A percentile compares a stretch with the other conserved stretches of the same genome.
Evolutionary conservation across 2,329 filamentous ascomycete genomes (phyloP).

Genomic region (Cordyceps sp.): DNA sequence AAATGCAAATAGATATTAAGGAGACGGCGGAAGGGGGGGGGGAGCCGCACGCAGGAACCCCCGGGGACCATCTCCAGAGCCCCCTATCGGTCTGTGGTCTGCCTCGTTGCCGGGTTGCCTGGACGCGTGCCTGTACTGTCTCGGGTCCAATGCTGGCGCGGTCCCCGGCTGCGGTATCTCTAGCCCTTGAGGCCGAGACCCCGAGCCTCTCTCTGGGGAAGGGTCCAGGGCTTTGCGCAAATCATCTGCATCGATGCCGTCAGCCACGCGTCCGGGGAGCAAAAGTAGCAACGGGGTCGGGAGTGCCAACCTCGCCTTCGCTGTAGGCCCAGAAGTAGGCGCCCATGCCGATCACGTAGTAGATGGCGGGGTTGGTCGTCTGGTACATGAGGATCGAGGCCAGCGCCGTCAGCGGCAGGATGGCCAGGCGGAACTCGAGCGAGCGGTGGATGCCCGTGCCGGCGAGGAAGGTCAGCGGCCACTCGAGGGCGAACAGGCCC

Average conservation of each 20-base stretch:
- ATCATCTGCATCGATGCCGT: slow-evolving; percentile 31
- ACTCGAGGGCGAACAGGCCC: slow-evolving; percentile 72
- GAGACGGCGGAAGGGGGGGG: neutral
- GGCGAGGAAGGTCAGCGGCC: slow-evolving; percentile 66
- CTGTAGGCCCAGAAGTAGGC: slow-evolving; percentile 97
- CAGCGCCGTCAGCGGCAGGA: slow-evolving; percentile 66
- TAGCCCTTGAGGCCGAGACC: slow-evolving; percentile 7
- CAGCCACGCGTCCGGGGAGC: slow-evolving; percentile 3
- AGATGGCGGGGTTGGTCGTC: slow-evolving; percentile 78
- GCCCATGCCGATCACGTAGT: slow-evolving; percentile 71
- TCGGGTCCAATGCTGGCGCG: no score
- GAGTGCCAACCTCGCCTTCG: slow-evolving; percentile 71
- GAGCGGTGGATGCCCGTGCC: slow-evolving; percentile 69
- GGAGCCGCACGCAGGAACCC: no score
- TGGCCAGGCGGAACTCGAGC: slow-evolving; percentile 68
- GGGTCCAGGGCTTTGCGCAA: slow-evolving; percentile 52
- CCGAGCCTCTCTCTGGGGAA: slow-evolving; percentile 41
- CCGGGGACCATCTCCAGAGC: no score
- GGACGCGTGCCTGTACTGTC: no score
- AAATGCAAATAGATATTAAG: neutral
- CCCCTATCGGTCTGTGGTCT: no score
- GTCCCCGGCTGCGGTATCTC: neutral
- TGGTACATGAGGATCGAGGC: slow-evolving; percentile 73
- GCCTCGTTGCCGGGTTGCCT: no score
- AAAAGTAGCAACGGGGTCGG: neutral